Evolutionary conservation across 352 stramenopile genomes (phyloP), one percentile per base, ranked within the genome.

Genomic region (Phytopythium delawarense): DNA sequence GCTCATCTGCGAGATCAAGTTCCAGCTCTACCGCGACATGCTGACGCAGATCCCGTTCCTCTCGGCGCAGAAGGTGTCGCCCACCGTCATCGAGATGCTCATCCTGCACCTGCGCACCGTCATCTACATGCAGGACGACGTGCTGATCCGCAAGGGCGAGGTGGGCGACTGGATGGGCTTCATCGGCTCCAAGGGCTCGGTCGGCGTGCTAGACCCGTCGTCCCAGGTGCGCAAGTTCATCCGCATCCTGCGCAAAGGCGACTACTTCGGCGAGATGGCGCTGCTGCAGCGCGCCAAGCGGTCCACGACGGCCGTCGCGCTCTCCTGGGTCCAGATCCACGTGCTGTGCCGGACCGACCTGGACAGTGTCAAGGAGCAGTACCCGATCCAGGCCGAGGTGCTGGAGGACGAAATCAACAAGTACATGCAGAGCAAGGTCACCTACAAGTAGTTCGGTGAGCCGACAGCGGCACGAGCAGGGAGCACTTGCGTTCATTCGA

Each of bases 121-220:
- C 34, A 89, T 89, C 53, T 92, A 92, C 65, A 89, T 91, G 79
- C 81, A 91, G 61, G 84, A 89, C 60, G 84, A 92, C 56, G 73
- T 92, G 18, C 59, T 91, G 13, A 90, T 91, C 35, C 77, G 84
- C 45, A 91, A 92, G 61, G 81, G 81, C n/a, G 84, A 92, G 64
- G 81, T 80, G 34, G 79, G 84, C 13, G 81, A 92, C 65, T 92
- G 84, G 84, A 92, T 92, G 84, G 84, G 81, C 9, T 91, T 92
- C 54, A 90, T 91, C 51, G 81, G 81, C 18, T 88, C 78, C 16
- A 90, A 87, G 63, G 84, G 81, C 1, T 77, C 72, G 1, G 80
- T 90, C 4, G 81, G 79, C 11, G 68, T 92, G n/a, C 65, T 92
- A 5, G 82, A 89, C 46, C 82, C 82, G 5, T 75, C 69, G 11